Base-by-base conservation (phyloP, 148 eudicot species). In the Fagopyrum tataricum region DNA sequence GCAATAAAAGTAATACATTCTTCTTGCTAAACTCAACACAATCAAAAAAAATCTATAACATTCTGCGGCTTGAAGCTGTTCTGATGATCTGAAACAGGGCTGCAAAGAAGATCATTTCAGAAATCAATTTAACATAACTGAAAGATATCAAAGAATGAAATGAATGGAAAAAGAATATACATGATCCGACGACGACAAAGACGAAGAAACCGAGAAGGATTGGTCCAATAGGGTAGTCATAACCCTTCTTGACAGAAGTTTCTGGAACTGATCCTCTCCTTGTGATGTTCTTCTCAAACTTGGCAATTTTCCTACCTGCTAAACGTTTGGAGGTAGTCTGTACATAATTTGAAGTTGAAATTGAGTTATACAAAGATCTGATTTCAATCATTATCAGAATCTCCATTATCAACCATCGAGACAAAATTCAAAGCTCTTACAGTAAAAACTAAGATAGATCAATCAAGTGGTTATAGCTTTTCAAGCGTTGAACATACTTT, bases 251-350 rank as follows among this genome's bases (percentile, higher is more conserved):
- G 42, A 20, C 37, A 26, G 67, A 59, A 15, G 69, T 11, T 64
- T 64, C 69, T 37, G 69, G n/a, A 64, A 64, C 69, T 64, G 4
- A 64, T 64, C 69, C 69, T 15, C 69, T 64, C 42, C 15, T 64
- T 64, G 69, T 64, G 69, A 64, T 64, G 69, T 64, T 64, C 69
- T 64, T 64, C 69, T 64, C 43, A 43, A 64, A 64, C 42, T 64
- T 64, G 42, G 69, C 69, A 1, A 64, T 43, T 15, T 62, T 64
- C 69, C 69, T 64, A 42, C 39, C 37, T 17, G 70, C 43, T 80
- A 83, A 91, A 87, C 97, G 88, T 73, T 79, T 81, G 18, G 84
- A 75, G 39, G 68, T 75, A 61, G 37, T 64, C 69, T 64, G 69
- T 64, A 4, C 41, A 26, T 41, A 26, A 24, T 24, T 24, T 3